Percentiles rank a stretch among this genome's conserved stretches.
These are phyloP conservation scores for Fistulinella prunicolor DNA, from an alignment of 768 basidiomycete species.

Conservation along the genomic window DNA sequence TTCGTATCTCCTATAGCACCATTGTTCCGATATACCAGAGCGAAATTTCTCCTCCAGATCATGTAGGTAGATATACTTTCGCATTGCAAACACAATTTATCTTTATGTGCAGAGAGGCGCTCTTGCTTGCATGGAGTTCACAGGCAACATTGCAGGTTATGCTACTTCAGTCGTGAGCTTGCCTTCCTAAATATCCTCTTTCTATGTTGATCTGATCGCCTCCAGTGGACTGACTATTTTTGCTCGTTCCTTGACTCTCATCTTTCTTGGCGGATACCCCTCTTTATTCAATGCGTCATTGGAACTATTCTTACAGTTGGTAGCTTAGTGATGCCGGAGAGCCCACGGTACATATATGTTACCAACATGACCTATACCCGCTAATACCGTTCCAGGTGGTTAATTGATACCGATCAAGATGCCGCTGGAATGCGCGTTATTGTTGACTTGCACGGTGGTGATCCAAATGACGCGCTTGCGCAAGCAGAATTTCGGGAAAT, in stretches of 20 bases:
- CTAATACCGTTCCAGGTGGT: slow-evolving; percentile 54
- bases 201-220: neutral
- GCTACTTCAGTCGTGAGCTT: slow-evolving; percentile 78
- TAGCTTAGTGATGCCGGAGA: slow-evolving; percentile 84
- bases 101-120: slow-evolving; percentile 64
- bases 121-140: slow-evolving; percentile 94
- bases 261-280: slow-evolving; percentile 87
- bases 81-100: neutral
- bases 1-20: slow-evolving; percentile 51
- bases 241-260: slow-evolving; percentile 86
- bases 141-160: slow-evolving; percentile 89
- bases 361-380: neutral
- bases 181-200: neutral
- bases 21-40: slow-evolving; percentile 95
- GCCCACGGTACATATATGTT: slow-evolving; percentile 58
- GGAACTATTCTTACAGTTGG: slow-evolving; percentile 77
- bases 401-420: slow-evolving; percentile 85
- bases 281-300: slow-evolving; percentile 86
- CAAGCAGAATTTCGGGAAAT: slow-evolving; percentile 88
- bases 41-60: slow-evolving; percentile 90
- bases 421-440: slow-evolving; percentile 82
- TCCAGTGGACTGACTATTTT: slow-evolving; percentile 91
- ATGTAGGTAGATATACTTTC: slow-evolving; percentile 47
- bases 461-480: slow-evolving; percentile 63
- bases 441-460: slow-evolving; percentile 84